These are phyloP conservation scores for Sideroxylon spinosum DNA, from an alignment of 179 eudicot species.

Conservation along the genomic window DNA sequence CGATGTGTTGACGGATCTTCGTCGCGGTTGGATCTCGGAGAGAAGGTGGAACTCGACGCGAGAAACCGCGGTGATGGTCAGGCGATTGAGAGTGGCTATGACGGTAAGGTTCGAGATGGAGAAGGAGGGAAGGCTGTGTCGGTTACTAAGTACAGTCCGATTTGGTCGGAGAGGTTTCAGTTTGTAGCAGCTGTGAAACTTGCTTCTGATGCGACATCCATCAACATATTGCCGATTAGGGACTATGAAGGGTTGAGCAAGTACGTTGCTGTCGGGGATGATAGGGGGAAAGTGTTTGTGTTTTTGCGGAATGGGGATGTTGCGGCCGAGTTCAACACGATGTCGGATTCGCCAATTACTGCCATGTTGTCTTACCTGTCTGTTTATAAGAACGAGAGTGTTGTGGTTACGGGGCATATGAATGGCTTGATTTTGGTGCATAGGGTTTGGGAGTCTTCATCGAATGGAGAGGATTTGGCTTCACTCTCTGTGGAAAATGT, in stretches of 20 bases:
- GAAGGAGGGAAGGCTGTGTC: slow-evolving; percentile 32
- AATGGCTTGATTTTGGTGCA: slow-evolving; percentile 68
- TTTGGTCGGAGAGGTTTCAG: slow-evolving; percentile 90
- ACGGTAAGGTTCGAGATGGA: slow-evolving; percentile 14
- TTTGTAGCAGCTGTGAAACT: slow-evolving; percentile 75
- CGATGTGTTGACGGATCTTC: neutral
- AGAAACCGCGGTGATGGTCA: slow-evolving; percentile 5
- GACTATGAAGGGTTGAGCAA: slow-evolving; percentile 83
- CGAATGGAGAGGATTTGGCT: slow-evolving; percentile 46
- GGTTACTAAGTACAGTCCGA: slow-evolving; percentile 59
- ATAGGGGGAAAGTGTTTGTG: slow-evolving; percentile 58
- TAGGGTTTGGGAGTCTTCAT: slow-evolving; percentile 70
- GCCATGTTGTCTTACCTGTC: slow-evolving; percentile 72
- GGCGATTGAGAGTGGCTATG: neutral
- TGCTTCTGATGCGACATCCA: slow-evolving; percentile 55
- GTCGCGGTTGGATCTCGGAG: too few species aligned
- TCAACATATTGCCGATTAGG: slow-evolving; percentile 60
- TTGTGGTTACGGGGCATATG: slow-evolving; percentile 74
- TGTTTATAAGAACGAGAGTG: slow-evolving; percentile 65
- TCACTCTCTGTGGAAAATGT: slow-evolving; percentile 47
- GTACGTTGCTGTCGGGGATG: slow-evolving; percentile 82
- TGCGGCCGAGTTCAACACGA: slow-evolving; percentile 49
- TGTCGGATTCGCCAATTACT: slow-evolving; percentile 50
- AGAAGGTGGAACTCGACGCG: slow-evolving; percentile 22
- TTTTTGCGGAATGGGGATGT: slow-evolving; percentile 67